Base-by-base conservation (phyloP, 2,329 filamentous ascomycete genomes). In the Myriosclerotinia curreyana region DNA sequence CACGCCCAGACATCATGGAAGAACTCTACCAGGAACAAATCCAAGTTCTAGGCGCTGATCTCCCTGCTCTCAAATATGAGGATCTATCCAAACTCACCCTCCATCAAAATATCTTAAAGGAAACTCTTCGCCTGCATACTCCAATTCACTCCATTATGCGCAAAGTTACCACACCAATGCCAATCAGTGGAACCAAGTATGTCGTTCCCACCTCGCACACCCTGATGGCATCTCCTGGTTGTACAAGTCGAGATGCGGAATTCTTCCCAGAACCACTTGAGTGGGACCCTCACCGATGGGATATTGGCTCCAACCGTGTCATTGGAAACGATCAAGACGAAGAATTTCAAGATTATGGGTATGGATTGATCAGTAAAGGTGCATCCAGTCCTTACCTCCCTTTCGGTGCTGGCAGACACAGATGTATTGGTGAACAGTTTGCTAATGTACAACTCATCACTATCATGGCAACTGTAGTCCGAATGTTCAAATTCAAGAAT, bases 371-470 rank as follows among this genome's bases (percentile, higher is more conserved):
- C 70, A 93, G 86, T 82, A 96, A 97, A 82, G 94, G 94, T 64
- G 88, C 91, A 17, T 86, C 86, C 66, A 96, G 90, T 60, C 93
- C 94, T 0, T 98, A 97, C 76, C 85, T 98, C 55, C 94, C 94
- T 2, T 98, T 98, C 74, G 94, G 94, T 65, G 94, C 93, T 38
- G 94, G 94, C 50, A 83, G 94, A 70, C 94, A 98, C 78, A 84
- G 94, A 69, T 98, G 94, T 78, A 97, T 98, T 74, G 94, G 94
- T 69, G 94, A 98, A 82, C 92, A 96, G 74, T 98, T 97, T 76
- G 94, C 94, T 70, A 96, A 96, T 75, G 83, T 96, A 65, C 94
- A 98, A 79, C 81, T 98, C 67, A 89, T 93, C 75, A 92, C 91
- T 52, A 96, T 98, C 69, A 80, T 88, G 15, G 91, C 88, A 59